phyloP scores from a whole-genome alignment of 768 basidiomycete genomes.

The Macrocybe gigantea region DNA sequence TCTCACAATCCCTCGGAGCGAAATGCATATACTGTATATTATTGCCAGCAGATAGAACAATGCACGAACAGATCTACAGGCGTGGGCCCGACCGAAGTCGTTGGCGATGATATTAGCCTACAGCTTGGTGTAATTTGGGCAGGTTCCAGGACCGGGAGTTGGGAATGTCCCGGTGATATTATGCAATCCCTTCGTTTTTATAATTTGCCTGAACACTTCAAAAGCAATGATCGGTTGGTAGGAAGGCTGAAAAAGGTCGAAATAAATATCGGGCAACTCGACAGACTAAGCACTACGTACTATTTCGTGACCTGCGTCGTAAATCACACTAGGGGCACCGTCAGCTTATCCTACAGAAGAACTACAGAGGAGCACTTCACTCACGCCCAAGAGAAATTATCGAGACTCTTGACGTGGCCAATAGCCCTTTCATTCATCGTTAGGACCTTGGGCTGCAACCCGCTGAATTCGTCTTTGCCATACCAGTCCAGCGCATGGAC shows the following conservation, averaged over 20 bases:
- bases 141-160: no score
- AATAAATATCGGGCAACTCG: not conserved
- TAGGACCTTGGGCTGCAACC: constrained; percentile 32
- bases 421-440: constrained; percentile 35
- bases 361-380: constrained; percentile 14
- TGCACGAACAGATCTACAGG: no score
- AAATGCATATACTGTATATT: no score
- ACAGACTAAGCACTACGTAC: constrained; percentile 24
- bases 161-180: no score
- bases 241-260: constrained; percentile 26
- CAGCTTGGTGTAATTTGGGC: no score
- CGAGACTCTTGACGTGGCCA: constrained; percentile 45
- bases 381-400: constrained; percentile 49
- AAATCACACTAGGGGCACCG: constrained; percentile 30
- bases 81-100: no score
- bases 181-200: constrained; percentile 37
- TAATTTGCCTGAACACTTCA: constrained; percentile 39
- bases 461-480: constrained; percentile 10
- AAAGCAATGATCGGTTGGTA: constrained; percentile 42
- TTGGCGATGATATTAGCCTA: no score
- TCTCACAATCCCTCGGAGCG: no score
- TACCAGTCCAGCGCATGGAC: not conserved
- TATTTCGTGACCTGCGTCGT: constrained; percentile 42
- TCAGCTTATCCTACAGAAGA: not conserved
- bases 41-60: no score